Evolutionary conservation across 257 asterid genomes (phyloP), one percentile per base, ranked within the genome.

Genomic region (Rubia yunnanensis): DNA sequence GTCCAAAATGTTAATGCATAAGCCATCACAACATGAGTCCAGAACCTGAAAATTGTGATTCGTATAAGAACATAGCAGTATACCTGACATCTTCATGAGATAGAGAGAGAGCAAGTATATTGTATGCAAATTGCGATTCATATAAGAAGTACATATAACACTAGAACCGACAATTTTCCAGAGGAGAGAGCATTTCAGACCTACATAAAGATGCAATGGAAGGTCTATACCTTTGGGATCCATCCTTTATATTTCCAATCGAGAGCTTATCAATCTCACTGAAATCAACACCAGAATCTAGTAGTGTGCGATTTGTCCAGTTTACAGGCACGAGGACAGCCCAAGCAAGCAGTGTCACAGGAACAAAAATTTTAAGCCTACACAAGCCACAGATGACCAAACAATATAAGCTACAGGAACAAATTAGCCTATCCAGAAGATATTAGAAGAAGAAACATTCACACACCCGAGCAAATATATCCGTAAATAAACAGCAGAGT

Each of bases 1-100:
- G 95, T 81, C 99, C 99, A 94, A 73, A 90, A 78, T 24, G 97
- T 88, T 76, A 94, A 84, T 56, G 88, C 96, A 75, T 94, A 94
- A 14, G 95, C 97, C 96, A 94, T 83, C 49, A 88, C 74, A 15
- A 85, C 73, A 79, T 94, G 99, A 74, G 99, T 72, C 97, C 99
- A 90, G 79, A 94, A 90, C 86, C 97, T 94, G 88, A 67, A 69
- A 70, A 26, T 52, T 66, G 31, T 35, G 44, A 63, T 48, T 56
- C 57, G 8, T 15, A 15, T 44, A 44, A 13, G 50, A 41, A 32
- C 36, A 3, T 32, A 32, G 36, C 36, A 32, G 3, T 32, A 32
- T n/a, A 32, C 36, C 36, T 32, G 6, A 32, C 36, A 32, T 32
- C n/a, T 28, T 30, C 26, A 59, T 23, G 46, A 22, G 57, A 7